These are phyloP conservation scores for Lonicera japonica DNA, from an alignment of 129 eudicot genomes.

Conservation along the genomic window DNA sequence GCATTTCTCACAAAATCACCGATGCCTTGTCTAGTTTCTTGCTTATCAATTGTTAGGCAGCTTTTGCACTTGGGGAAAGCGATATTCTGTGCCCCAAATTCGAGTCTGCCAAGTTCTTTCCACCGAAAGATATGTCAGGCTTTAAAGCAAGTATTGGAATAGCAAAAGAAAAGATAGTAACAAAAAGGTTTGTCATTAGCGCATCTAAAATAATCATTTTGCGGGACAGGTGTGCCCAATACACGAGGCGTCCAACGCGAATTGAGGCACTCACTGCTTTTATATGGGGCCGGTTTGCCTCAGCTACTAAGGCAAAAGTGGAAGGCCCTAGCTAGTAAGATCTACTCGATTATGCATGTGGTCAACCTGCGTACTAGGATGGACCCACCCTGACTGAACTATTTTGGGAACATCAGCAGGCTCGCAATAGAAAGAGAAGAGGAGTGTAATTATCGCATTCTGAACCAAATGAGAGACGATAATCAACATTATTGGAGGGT, in stretches of 20 bases:
- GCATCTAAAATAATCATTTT: neutral
- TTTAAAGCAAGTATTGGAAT: neutral
- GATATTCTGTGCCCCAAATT: conserved; percentile 1
- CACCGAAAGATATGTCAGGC: neutral
- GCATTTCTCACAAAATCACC: conserved; percentile 9
- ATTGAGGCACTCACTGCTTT: neutral
- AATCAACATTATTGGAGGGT: neutral
- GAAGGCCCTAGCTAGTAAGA: neutral
- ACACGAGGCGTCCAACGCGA: neutral
- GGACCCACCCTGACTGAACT: neutral
- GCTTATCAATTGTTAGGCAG: conserved; percentile 18
- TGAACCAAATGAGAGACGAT: neutral
- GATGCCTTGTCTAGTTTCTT: conserved; percentile 14
- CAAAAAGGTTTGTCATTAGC: conserved; percentile 12
- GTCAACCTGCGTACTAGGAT: neutral
- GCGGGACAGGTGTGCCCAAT: neutral
- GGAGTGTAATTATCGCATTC: neutral
- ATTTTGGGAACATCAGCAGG: neutral
- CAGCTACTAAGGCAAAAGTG: neutral
- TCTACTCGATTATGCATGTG: neutral
- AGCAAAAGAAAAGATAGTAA: neutral
- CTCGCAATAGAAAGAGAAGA: neutral
- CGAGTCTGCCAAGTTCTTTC: conserved; percentile 4
- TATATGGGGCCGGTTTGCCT: neutral
- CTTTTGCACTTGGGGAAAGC: conserved; percentile 3